Base-by-base conservation (phyloP, 2,329 filamentous ascomycete genomes). In the Pseudocercospora crystallina region DNA sequence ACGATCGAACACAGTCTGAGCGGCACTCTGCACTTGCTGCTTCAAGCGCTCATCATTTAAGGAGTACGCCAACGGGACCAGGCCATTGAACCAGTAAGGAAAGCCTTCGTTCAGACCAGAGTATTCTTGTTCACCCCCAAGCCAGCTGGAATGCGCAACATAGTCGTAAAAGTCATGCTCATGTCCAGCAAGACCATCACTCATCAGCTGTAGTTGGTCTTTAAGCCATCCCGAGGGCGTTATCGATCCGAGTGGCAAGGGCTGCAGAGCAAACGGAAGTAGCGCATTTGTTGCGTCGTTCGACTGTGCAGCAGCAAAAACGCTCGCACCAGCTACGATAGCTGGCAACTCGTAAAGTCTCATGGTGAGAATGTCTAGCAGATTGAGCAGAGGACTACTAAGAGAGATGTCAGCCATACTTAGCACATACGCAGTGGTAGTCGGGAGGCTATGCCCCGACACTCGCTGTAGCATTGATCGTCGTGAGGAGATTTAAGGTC, bases 81-180 rank as follows among this genome's bases (percentile, higher is more conserved):
- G 68, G 3, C 74, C 77, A 57, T 83, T 82, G 59, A 81, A 78
- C 77, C 80, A 83, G 61, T 83, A 84, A 0, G 80, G 78, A 20
- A 76, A 73, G 1, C 74, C 77, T 66, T 83, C 80, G 57, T 81
- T 74, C 2, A 82, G 66, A 15, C 66, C 65, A 10, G 73, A 79
- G 58, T 83, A 83, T 56, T 82, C 79, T 2, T 68, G 61, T 30
- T 68, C 58, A 5, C 79, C 78, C 2, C 78, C 80, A 2, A 79
- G 61, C 79, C 79, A 84, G 12, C 69, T 67, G 3, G 72, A 76
- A 51, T 80, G 63, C 3, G 72, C 69, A 10, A 83, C 78, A 54
- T 73, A 79, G n/a, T 72, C 72, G 65, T 80, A 83, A 57, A 83
- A 83, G 40, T 81, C 74, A 57, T 73, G 72, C 51, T 77, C 60